Evolutionary conservation across 352 stramenopile species (phyloP).

Genomic region (Pythium phragmitis): DNA sequence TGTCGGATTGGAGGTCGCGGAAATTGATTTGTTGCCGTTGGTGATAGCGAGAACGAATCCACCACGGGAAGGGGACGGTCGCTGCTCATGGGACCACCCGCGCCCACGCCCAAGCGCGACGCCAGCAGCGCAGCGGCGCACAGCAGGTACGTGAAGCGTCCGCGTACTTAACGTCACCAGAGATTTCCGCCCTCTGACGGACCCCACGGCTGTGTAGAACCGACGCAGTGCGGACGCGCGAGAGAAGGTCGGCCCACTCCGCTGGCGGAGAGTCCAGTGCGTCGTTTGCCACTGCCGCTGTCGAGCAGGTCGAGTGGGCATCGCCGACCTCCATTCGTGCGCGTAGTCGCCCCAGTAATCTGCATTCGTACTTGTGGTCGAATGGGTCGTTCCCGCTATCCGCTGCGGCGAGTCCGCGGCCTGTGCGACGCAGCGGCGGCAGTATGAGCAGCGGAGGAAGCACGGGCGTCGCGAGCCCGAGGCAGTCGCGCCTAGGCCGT

Average conservation of each 20-base stretch:
- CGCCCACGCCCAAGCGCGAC: constrained; percentile 15
- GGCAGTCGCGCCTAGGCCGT: constrained; percentile 1
- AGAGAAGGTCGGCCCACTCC: background rate
- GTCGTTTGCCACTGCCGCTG: background rate
- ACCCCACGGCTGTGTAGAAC: background rate
- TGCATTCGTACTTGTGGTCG: constrained; percentile 34
- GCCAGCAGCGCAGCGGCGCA: constrained; percentile 5
- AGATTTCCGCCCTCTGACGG: background rate
- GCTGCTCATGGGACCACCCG: constrained; percentile 8
- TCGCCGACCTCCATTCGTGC: constrained; percentile 40
- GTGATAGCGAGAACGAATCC: constrained; percentile 24
- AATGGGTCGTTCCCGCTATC: constrained; percentile 37
- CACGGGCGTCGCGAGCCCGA: constrained; percentile 14
- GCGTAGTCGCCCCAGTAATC: constrained; percentile 45
- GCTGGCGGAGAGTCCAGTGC: background rate
- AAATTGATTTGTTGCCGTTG: constrained; percentile 27
- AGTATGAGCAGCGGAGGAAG: constrained; percentile 18
- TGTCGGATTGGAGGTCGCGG: constrained; percentile 7
- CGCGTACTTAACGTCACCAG: too few relatives aligned
- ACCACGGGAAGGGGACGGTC: background rate
- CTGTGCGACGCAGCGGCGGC: constrained; percentile 2
- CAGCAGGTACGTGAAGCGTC: constrained; percentile 6
- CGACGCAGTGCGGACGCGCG: constrained; percentile 7
- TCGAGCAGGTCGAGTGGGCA: constrained; percentile 29
- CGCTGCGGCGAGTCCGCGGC: constrained; percentile 18